Evolutionary conservation across 176 grass and related monocot species (phyloP), one percentile per base, ranked within the genome.

Genomic region (Avena atlantica): DNA sequence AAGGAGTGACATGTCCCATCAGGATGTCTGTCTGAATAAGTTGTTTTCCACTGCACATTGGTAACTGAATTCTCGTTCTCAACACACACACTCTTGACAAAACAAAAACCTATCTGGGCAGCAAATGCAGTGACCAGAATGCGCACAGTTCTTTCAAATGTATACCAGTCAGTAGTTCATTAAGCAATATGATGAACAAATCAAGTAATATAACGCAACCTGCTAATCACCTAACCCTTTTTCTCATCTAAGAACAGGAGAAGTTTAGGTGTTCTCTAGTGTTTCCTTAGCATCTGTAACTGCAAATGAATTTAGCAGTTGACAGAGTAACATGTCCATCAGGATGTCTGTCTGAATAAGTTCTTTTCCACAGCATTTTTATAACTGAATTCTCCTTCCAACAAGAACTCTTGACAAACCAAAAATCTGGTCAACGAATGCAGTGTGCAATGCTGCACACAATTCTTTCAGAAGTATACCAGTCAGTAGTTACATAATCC

Each of bases 211-310:
- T 3, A 84, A 31, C 24, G 36, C 9, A 10, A 70, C 1, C 12
- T 52, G 13, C n/a, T 11, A 59, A n/a, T 10, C 74, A 69, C 13
- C 65, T 86, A 89, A 14, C 37, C 78, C 2, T 59, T 42, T 88
- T 8, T 31, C 36, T 82, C 50, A 78, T 95, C 87, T 45, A 95
- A 86, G 83, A 83, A 86, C 74, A 93, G 44, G 34, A 90, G 85
- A 50, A 72, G 62, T 8, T 45, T 78, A 61, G 70, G 34, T 78
- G 62, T 65, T 7, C 44, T 55, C n/a, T 65, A 7, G 11, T 67
- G 57, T n/a, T 64, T 78, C 58, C 37, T 34, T 50, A 21, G 45
- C 57, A 29, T 50, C 53, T 59, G 70, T 63, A 48, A 47, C 82
- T 65, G 73, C n/a, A 81, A 69, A 29, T n/a, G 53, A 7, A 68